phyloP scores from a whole-genome alignment of 2,329 filamentous ascomycete species.

The Cercospora sesami region DNA sequence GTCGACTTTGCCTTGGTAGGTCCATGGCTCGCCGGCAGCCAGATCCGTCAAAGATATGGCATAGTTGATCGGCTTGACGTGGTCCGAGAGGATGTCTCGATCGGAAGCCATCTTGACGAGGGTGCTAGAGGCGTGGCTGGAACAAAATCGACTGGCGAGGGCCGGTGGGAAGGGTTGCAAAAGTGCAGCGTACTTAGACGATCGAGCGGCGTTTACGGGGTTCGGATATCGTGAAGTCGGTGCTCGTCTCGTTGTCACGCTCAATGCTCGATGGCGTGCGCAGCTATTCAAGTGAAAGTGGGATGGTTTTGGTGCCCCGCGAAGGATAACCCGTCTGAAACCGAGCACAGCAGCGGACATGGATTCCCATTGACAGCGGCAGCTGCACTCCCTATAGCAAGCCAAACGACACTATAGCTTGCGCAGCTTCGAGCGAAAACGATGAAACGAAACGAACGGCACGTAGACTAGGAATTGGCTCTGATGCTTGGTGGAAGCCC shows the following conservation, averaged over 20 bases:
- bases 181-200: neutral
- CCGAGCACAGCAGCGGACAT: neutral
- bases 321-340: neutral
- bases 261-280: neutral
- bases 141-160: conserved; percentile 29
- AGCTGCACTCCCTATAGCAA: neutral
- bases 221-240: neutral
- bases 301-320: neutral
- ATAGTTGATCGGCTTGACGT: conserved; percentile 83
- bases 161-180: neutral
- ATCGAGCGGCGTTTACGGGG: neutral
- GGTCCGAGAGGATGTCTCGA: conserved; percentile 48
- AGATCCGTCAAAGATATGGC: conserved; percentile 77
- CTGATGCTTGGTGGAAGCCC: neutral
- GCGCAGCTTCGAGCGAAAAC: neutral
- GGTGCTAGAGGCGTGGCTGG: conserved; percentile 36
- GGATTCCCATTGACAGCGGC: neutral
- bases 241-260: neutral
- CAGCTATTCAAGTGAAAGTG: neutral
- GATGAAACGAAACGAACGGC: neutral
- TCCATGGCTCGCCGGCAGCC: conserved; percentile 70
- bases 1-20: conserved; percentile 80
- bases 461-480: neutral
- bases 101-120: conserved; percentile 48
- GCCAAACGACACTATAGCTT: neutral